Percentiles rank a stretch among this genome's conserved stretches.
These are phyloP conservation scores for Morella rubra DNA, from an alignment of 306 rosid species.

Conservation along the genomic window DNA sequence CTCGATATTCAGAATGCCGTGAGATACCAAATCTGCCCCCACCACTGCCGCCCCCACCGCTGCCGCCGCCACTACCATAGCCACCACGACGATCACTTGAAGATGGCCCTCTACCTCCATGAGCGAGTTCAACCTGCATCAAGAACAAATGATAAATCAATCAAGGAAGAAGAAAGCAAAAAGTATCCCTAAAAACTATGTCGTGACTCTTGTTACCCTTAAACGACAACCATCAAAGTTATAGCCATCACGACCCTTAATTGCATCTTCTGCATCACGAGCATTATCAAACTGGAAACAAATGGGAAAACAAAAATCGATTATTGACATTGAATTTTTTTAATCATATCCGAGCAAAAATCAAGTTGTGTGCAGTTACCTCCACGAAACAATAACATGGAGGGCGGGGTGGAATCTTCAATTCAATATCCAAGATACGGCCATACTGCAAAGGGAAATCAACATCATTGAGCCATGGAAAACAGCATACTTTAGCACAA, in stretches of 20 bases:
- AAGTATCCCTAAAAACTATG: neutral
- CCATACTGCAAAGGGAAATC: constrained; percentile 74
- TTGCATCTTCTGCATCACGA: constrained; percentile 96
- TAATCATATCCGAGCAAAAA: neutral
- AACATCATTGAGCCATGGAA: neutral
- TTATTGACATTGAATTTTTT: neutral
- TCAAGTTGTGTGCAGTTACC: constrained; percentile 41
- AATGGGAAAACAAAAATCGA: constrained; percentile 20
- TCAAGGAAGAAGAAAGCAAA: neutral
- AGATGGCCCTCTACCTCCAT: constrained; percentile 95
- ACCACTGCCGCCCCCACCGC: constrained; percentile 36
- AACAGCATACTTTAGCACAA: neutral
- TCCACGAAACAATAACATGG: constrained; percentile 97
- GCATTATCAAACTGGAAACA: constrained; percentile 79
- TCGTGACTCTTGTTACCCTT: constrained; percentile 52
- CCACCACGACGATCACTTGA: constrained; percentile 91
- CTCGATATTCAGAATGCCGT: constrained; percentile 96
- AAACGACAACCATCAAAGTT: constrained; percentile 96
- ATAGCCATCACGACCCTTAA: constrained; percentile 96
- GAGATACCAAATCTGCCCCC: constrained; percentile 80
- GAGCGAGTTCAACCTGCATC: constrained; percentile 95
- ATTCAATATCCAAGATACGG: constrained; percentile 85
- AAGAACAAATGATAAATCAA: constrained; percentile 21
- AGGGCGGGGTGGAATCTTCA: constrained; percentile 97
- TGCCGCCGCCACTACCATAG: constrained; percentile 41